These are phyloP conservation scores for Emmonsia crescens DNA, from an alignment of 2,329 filamentous ascomycete species.

Conservation along the genomic window DNA sequence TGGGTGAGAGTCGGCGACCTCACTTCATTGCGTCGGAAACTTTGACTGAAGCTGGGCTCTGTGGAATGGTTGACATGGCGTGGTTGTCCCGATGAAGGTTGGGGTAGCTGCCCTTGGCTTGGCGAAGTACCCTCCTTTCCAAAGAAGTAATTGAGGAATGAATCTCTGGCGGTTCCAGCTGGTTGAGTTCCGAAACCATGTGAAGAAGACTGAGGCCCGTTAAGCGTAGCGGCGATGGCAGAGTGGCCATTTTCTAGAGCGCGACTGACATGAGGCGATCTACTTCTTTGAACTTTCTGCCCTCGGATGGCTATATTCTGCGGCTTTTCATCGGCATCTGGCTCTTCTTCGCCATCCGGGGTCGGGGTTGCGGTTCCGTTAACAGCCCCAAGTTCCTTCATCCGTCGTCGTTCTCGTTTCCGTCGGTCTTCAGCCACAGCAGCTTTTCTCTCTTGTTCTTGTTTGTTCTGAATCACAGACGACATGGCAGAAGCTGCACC, in stretches of 20 bases:
- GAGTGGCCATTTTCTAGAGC: constrained; percentile 49
- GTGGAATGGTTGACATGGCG: constrained; percentile 68
- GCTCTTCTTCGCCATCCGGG: constrained; percentile 52
- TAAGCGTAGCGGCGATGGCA: constrained; percentile 55
- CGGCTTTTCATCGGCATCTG: constrained; percentile 31
- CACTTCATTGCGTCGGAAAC: constrained; percentile 57
- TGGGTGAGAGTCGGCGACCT: constrained; percentile 39
- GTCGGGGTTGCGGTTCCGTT: constrained; percentile 60
- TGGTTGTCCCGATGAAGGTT: constrained; percentile 28
- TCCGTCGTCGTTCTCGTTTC: constrained; percentile 68
- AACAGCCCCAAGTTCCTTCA: constrained; percentile 68
- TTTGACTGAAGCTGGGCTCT: constrained; percentile 75
- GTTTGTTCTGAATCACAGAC: constrained; percentile 86
- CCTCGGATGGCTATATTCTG: constrained; percentile 49
- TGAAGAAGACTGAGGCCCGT: constrained; percentile 47
- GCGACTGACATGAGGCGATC: constrained; percentile 65
- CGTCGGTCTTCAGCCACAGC: constrained; percentile 73
- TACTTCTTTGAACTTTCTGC: constrained; percentile 59
- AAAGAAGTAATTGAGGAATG: constrained; percentile 97
- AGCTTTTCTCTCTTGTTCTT: constrained; percentile 81
- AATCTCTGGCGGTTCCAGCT: constrained; percentile 62
- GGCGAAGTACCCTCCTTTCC: constrained; percentile 71
- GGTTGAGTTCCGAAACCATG: constrained; percentile 50
- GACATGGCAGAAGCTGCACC: constrained; percentile 96
- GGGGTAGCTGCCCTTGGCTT: constrained; percentile 34